A percentile compares a stretch with the other conserved stretches of the same genome.
phyloP scores from a whole-genome alignment of 202 grass and related monocot species.

The Dendrocalamus latiflorus region DNA sequence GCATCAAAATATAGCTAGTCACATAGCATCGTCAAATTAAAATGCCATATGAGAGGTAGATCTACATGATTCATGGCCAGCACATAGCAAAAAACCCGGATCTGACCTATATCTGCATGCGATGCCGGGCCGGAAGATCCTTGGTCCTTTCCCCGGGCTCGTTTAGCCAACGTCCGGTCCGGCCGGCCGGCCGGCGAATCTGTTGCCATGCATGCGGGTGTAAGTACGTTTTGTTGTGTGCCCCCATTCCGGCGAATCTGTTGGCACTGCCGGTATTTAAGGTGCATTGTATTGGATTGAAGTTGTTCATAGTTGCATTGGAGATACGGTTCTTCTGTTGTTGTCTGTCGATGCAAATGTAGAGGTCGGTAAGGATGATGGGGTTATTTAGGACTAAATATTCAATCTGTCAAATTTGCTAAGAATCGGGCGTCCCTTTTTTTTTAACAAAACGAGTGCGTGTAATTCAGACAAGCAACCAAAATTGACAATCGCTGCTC shows the following conservation, averaged over 20 bases:
- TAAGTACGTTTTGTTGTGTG: too few relatives aligned
- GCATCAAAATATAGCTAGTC: too few relatives aligned
- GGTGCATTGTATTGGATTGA: neutral
- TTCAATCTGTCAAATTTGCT: neutral
- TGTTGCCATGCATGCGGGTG: too few relatives aligned
- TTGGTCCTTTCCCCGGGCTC: neutral
- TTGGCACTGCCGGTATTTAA: neutral
- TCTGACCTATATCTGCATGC: too few relatives aligned
- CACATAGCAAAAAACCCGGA: too few relatives aligned
- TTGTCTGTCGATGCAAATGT: neutral
- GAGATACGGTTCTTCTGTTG: neutral
- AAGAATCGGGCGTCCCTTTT: neutral
- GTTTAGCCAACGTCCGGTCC: too few relatives aligned
- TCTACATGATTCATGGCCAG: too few relatives aligned
- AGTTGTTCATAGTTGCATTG: neutral
- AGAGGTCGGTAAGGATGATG: neutral
- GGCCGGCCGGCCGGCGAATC: too few relatives aligned
- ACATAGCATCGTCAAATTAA: too few relatives aligned
- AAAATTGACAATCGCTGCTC: neutral
- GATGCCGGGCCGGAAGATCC: too few relatives aligned
- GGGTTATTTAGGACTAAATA: neutral
- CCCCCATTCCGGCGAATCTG: neutral
- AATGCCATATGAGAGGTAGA: too few relatives aligned
- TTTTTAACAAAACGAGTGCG: neutral
- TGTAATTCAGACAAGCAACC: neutral